Base-by-base conservation (phyloP, 164 flowering plant species). In the Magnolia officinalis region DNA sequence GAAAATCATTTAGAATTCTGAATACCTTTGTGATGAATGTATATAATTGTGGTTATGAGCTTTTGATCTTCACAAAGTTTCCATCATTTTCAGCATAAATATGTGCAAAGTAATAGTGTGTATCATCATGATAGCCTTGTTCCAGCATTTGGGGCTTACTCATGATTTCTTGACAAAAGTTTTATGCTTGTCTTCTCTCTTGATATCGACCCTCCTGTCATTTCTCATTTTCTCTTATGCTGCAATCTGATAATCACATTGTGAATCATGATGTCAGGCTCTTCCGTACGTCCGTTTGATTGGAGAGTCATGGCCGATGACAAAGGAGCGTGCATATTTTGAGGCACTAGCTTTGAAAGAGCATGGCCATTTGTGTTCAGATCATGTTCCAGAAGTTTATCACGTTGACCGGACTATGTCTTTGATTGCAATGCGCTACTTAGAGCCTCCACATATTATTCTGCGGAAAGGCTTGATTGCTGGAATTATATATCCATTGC, bases 281-380 rank as follows among this genome's bases (percentile, higher is more conserved):
- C 86, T 96, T 76, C 98, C 99, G 6, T 94, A 92, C 70, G 73
- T 96, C 8, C 96, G 99, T 51, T 89, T 92, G 69, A 91, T 96
- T n/a, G 98, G 98, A 77, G 99, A 96, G 80, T 90, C 98, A 77
- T 96, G 97, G 98, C 95, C 96, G 8, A 89, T 96, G 97, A 81
- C 98, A 6, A 94, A 91, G 78, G 99, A 96, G 63, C 85, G 99
- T 21, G 92, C 99, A n/a, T 96, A 96, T 80, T 96, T 91, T 80
- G 98, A 94, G 84, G 86, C 93, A n/a, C 1, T 75, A 72, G 82
- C 95, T 4, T 78, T 96, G 66, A 86, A 80, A 81, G 87, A 90
- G 83, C 94, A 94, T 71, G 90, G 92, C 18, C 82, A 80, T 52
- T 81, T 88, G 74, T 90, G 94, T 73, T 92, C 94, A 37, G 87